Percentiles rank a stretch among this genome's conserved stretches.
Evolutionary conservation across 371 early-diverging fungal species (phyloP).

Genomic region (Rhizopus stolonifer): DNA sequence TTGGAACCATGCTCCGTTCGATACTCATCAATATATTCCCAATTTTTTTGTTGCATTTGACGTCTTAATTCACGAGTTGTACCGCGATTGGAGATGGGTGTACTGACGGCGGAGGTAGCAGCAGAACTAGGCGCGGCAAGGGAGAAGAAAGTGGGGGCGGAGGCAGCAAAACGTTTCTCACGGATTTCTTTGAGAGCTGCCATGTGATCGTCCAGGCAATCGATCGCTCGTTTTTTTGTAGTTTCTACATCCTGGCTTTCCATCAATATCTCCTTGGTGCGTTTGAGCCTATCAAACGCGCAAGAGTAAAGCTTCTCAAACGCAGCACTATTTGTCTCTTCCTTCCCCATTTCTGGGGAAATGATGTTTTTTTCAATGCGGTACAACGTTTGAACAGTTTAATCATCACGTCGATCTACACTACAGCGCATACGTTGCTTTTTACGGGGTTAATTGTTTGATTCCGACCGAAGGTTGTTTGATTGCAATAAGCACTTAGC

Average conservation of each 20-base stretch:
- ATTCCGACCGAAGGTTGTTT: no score
- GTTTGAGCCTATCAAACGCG: conserved; percentile 8
- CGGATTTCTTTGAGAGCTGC: conserved; percentile 2
- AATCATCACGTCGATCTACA: conserved; percentile 15
- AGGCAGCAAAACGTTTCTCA: neutral
- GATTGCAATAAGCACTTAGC: no score
- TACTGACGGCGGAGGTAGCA: conserved; percentile 5
- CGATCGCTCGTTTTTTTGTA: conserved; percentile 18
- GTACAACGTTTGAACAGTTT: conserved; percentile 18
- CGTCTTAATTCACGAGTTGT: no score
- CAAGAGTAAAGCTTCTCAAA: conserved; percentile 11
- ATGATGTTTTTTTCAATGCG: conserved; percentile 18
- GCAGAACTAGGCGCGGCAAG: conserved; percentile 1
- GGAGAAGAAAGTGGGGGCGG: conserved; percentile 1
- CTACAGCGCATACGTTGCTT: no score
- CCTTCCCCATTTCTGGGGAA: conserved; percentile 10
- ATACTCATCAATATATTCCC: conserved; percentile 18
- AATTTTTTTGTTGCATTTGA: conserved; percentile 3
- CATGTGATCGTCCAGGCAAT: conserved; percentile 15
- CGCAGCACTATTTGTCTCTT: conserved; percentile 12
- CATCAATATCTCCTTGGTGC: conserved; percentile 13
- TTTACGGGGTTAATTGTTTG: no score
- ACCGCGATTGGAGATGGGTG: neutral
- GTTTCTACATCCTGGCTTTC: conserved; percentile 12
- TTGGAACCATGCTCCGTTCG: conserved; percentile 10